phyloP scores from a whole-genome alignment of 352 stramenopile genomes.

The Phytophthora crassamura region DNA sequence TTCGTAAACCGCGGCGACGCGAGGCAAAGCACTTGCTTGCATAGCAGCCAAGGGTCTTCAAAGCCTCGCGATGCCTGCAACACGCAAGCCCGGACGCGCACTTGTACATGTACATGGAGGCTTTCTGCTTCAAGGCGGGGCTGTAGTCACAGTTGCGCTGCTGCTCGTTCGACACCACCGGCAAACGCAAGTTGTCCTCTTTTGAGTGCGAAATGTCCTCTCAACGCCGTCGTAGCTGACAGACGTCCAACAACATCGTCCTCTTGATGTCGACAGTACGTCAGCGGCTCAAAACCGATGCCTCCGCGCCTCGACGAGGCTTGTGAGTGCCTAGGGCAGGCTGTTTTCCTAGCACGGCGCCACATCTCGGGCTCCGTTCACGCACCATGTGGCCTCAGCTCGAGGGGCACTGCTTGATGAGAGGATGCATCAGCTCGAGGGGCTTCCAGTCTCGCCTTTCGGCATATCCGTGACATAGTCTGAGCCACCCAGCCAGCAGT shows the following conservation, averaged over 20 bases:
- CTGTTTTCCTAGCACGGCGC: slow-evolving; percentile 28
- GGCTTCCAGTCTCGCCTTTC: slow-evolving; percentile 23
- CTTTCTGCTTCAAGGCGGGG: slow-evolving; percentile 4
- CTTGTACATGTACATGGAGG: slow-evolving; percentile 3
- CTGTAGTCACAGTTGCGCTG: not conserved
- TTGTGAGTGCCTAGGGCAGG: slow-evolving; percentile 23
- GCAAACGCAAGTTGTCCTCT: not conserved
- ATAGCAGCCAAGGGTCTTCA: slow-evolving; percentile 1
- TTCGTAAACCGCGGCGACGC: too few relatives aligned
- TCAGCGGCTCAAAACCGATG: slow-evolving; percentile 8
- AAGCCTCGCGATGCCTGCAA: slow-evolving; percentile 8
- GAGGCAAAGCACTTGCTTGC: not conserved
- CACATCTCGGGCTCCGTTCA: slow-evolving; percentile 1
- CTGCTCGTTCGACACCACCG: not conserved
- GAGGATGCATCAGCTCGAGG: slow-evolving; percentile 3
- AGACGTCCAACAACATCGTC: not conserved
- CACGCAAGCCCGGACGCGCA: slow-evolving; percentile 15
- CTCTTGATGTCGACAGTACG: slow-evolving; percentile 10
- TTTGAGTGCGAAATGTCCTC: not conserved
- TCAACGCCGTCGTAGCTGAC: not conserved
- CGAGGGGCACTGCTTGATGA: slow-evolving; percentile 12
- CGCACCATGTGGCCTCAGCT: slow-evolving; percentile 12
- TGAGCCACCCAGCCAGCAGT: slow-evolving; percentile 40
- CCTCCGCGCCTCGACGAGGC: slow-evolving; percentile 1
- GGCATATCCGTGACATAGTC: slow-evolving; percentile 45